A percentile compares a stretch with the other conserved stretches of the same genome.
Evolutionary conservation across 768 basidiomycete genomes (phyloP).

Genomic region (Podaxis sp.): DNA sequence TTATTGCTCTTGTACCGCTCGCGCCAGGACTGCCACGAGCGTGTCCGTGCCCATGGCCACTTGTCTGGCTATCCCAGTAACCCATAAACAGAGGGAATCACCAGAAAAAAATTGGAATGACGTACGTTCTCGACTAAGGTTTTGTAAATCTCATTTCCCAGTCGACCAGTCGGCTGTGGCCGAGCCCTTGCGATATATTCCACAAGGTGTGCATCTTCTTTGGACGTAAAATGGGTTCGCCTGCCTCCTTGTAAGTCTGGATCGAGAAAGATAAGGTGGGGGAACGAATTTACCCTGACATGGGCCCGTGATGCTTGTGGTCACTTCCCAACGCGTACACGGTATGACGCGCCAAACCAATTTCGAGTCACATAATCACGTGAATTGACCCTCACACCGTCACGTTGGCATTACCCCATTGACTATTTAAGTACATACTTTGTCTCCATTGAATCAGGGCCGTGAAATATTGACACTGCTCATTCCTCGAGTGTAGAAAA

Average conservation of each 20-base stretch:
- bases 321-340: neutral
- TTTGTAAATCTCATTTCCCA: neutral
- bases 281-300: neutral
- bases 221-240: neutral
- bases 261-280: neutral
- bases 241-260: neutral
- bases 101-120: neutral
- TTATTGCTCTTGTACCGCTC: slow-evolving; percentile 49
- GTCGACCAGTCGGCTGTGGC: neutral
- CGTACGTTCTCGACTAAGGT: neutral
- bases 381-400: neutral
- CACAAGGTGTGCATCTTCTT: neutral
- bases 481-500: too few relatives aligned
- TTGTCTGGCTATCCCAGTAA: slow-evolving; percentile 26
- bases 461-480: neutral
- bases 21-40: slow-evolving; percentile 60
- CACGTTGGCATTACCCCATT: too few relatives aligned
- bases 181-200: neutral
- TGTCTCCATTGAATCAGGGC: too few relatives aligned
- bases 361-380: neutral
- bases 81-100: neutral
- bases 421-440: too few relatives aligned
- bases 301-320: neutral
- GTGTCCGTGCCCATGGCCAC: slow-evolving; percentile 49
- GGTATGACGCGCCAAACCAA: neutral